Conservation (phyloP, 1,284 basidiomycete species). For the Ustilago cynodontis region DNA sequence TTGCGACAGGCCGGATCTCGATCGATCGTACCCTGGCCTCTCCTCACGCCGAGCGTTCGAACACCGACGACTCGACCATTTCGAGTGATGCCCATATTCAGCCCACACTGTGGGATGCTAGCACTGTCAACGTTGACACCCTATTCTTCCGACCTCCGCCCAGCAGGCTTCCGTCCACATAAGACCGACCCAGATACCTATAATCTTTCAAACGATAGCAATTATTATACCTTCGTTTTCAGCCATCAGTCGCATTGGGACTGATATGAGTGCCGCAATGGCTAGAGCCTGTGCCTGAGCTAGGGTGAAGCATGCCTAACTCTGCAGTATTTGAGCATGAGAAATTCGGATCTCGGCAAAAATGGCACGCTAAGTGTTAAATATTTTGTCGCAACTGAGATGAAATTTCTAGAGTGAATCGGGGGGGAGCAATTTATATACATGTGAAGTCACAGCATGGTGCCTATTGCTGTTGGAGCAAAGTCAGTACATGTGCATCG, state of each 20-base stretch:
- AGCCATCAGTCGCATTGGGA: too few relatives aligned
- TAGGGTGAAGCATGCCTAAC: neutral
- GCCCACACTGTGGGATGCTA: slow-evolving; percentile 23
- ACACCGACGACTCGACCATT: slow-evolving; percentile 11
- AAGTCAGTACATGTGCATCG: too few relatives aligned
- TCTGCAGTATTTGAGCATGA: neutral
- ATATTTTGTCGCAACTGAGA: too few relatives aligned
- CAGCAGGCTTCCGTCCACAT: slow-evolving; percentile 1
- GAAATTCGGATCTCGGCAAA: slow-evolving; percentile 26
- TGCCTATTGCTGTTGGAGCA: too few relatives aligned
- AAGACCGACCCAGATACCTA: too few relatives aligned
- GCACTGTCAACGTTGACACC: slow-evolving; percentile 16
- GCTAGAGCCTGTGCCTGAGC: neutral
- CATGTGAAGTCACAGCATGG: too few relatives aligned
- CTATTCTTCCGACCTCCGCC: slow-evolving; percentile 40
- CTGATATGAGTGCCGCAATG: too few relatives aligned
- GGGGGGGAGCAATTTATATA: too few relatives aligned
- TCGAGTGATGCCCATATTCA: slow-evolving; percentile 4
- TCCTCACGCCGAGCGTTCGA: neutral
- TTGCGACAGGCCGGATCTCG: neutral
- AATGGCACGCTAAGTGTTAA: neutral
- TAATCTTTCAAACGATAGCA: too few relatives aligned
- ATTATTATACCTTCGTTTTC: neutral
- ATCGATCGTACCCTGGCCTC: neutral
- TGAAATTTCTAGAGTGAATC: too few relatives aligned